A percentile compares a stretch with the other conserved stretches of the same genome.
phyloP scores from a whole-genome alignment of 2,329 filamentous ascomycete genomes.

The Cyclaneusma minus region DNA sequence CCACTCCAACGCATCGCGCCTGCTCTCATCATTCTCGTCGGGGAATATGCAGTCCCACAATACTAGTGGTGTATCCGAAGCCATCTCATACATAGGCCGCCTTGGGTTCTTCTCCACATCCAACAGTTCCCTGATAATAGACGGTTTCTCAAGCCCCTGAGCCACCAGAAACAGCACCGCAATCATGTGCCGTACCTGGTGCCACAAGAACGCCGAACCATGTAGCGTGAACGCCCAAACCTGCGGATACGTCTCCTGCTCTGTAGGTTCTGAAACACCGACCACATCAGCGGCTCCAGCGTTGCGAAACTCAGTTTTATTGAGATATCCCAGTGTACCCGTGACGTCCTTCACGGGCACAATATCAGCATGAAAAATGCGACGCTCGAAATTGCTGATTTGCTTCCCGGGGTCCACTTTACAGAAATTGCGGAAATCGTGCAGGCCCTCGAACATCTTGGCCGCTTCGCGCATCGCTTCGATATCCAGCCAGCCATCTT shows the following conservation, averaged over 20 bases:
- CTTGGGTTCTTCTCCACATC: slow-evolving; percentile 55
- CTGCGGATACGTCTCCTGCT: slow-evolving; percentile 26
- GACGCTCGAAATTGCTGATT: slow-evolving; percentile 65
- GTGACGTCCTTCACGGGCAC: slow-evolving; percentile 45
- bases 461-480: slow-evolving; percentile 74
- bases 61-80: slow-evolving; percentile 75
- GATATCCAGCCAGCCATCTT: slow-evolving; percentile 74
- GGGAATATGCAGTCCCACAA: slow-evolving; percentile 95
- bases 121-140: slow-evolving; percentile 58
- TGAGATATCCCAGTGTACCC: slow-evolving; percentile 40
- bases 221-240: slow-evolving; percentile 81
- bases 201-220: slow-evolving; percentile 91
- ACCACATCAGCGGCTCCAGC: slow-evolving; percentile 5
- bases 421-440: slow-evolving; percentile 96
- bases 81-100: slow-evolving; percentile 83
- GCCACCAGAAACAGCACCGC: slow-evolving; percentile 82
- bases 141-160: slow-evolving; percentile 68
- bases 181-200: slow-evolving; percentile 94
- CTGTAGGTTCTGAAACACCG: no score
- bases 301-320: slow-evolving; percentile 27
- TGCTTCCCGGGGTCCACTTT: slow-evolving; percentile 86
- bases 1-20: slow-evolving; percentile 58
- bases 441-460: slow-evolving; percentile 60
- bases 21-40: slow-evolving; percentile 21
- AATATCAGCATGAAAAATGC: slow-evolving; percentile 69